Percentiles rank a stretch among this genome's conserved stretches.
Conservation (phyloP, 2,329 filamentous ascomycete species). For the Claviceps sp. region DNA sequence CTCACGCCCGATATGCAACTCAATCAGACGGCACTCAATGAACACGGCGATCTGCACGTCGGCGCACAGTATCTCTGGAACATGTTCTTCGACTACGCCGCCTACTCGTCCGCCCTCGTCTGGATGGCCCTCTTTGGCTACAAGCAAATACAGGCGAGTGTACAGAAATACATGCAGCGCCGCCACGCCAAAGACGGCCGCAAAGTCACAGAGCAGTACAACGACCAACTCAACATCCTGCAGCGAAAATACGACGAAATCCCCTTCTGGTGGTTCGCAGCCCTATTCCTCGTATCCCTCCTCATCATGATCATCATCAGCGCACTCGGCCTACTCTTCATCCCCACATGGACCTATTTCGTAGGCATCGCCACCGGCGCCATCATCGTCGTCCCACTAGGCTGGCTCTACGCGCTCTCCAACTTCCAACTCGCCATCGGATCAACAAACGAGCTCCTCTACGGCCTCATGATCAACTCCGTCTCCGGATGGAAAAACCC, state of each 20-base stretch:
- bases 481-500: conserved; percentile 39
- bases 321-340: conserved; percentile 37
- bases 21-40: conserved; percentile 33
- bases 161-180: conserved; percentile 28
- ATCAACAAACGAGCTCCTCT: conserved; percentile 45
- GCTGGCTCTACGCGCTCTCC: conserved; percentile 46
- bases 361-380: conserved; percentile 42
- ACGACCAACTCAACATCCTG: conserved; percentile 45
- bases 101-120: conserved; percentile 41
- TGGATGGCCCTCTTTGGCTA: conserved; percentile 46
- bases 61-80: conserved; percentile 43
- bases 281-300: conserved; percentile 33
- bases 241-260: conserved; percentile 34
- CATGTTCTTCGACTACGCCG: conserved; percentile 48
- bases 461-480: conserved; percentile 44
- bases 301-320: conserved; percentile 38
- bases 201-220: conserved; percentile 40
- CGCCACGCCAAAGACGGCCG: conserved; percentile 14
- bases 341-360: conserved; percentile 47
- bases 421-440: conserved; percentile 40
- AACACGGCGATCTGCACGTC: conserved; percentile 42
- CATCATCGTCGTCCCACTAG: conserved; percentile 41
- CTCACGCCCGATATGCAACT: conserved; percentile 23
- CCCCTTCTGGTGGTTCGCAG: conserved; percentile 43
- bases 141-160: conserved; percentile 29